phyloP scores from a whole-genome alignment of 78 protist species.

The Dictyostelium capitatum region DNA sequence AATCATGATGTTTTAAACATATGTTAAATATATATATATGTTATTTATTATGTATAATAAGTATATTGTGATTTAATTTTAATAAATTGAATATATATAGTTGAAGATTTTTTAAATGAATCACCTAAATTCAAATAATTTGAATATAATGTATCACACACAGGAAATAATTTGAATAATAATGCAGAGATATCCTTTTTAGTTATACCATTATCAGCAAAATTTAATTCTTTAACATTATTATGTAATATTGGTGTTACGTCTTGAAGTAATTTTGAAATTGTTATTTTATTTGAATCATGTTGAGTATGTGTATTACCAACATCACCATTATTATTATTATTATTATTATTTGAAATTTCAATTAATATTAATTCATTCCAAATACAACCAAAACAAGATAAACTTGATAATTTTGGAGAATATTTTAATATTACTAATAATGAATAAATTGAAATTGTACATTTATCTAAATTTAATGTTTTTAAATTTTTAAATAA shows the following conservation, averaged over 20 bases:
- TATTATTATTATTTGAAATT: too few relatives aligned
- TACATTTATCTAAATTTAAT: not conserved
- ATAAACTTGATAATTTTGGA: not conserved
- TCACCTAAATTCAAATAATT: not conserved
- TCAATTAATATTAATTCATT: not conserved
- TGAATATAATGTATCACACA: not conserved
- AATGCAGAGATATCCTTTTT: not conserved
- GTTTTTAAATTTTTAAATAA: not conserved
- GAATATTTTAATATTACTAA: not conserved
- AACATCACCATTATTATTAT: not conserved
- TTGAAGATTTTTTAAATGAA: not conserved
- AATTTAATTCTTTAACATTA: slow-evolving; percentile 15
- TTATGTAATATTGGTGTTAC: not conserved
- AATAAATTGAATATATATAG: not conserved
- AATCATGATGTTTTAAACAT: too few relatives aligned
- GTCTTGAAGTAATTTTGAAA: not conserved
- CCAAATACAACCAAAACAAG: slow-evolving; percentile 10
- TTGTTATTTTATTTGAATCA: too few relatives aligned
- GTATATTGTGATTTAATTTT: not conserved
- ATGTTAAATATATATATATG: too few relatives aligned
- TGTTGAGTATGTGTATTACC: not conserved
- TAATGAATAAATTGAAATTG: not conserved
- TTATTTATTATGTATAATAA: too few relatives aligned
- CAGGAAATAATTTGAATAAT: not conserved
- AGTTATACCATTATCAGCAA: not conserved